These are phyloP conservation scores for Trypanosoma theileri DNA, from an alignment of 208 protist species.

Conservation along the genomic window DNA sequence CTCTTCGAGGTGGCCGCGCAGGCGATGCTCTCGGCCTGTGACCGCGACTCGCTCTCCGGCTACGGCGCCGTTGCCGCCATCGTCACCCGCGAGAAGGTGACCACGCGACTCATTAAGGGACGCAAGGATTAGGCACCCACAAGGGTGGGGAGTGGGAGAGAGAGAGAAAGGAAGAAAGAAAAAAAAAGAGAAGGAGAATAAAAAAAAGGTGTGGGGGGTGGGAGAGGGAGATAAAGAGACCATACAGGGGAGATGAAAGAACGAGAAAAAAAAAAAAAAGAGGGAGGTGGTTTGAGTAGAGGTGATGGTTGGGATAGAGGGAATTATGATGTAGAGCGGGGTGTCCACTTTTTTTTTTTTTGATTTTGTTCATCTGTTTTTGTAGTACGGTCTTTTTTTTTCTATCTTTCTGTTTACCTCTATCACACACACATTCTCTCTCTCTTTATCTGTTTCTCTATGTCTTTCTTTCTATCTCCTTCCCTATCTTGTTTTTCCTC, in stretches of 20 bases:
- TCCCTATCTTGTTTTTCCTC: slow-evolving; percentile 4
- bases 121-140: slow-evolving; percentile 75
- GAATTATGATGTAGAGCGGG: background rate
- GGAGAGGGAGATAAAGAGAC: background rate
- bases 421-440: too few species aligned
- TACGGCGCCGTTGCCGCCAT: slow-evolving; percentile 96
- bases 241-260: background rate
- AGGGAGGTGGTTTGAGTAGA: background rate
- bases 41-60: slow-evolving; percentile 97
- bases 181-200: slow-evolving; percentile 5
- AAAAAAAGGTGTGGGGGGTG: too few species aligned
- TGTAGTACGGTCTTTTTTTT: too few species aligned
- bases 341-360: background rate
- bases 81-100: slow-evolving; percentile 81
- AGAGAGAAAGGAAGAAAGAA: background rate
- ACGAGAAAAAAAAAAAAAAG: background rate
- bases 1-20: slow-evolving; percentile 96
- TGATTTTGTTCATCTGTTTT: too few species aligned
- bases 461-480: slow-evolving; percentile 7
- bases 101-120: slow-evolving; percentile 86
- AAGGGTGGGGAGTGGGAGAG: background rate
- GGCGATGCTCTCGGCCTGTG: slow-evolving; percentile 94
- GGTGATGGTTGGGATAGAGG: background rate
- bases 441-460: background rate
- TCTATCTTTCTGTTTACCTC: too few species aligned